Evolutionary conservation across 306 rosid genomes (phyloP).

Genomic region (Dryas octopetala): DNA sequence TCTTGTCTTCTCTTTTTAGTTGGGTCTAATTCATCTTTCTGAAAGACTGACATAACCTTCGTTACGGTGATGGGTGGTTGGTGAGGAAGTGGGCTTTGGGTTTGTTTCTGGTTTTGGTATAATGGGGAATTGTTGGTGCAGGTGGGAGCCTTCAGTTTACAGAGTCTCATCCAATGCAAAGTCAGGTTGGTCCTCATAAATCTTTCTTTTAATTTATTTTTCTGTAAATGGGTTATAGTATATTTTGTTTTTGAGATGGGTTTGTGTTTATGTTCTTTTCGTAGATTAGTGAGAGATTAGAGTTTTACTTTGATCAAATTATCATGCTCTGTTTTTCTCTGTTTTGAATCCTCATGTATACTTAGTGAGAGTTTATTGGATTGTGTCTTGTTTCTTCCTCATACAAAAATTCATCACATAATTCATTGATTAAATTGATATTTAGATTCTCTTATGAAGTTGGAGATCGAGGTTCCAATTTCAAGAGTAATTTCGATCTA

Average conservation of each 20-base stretch:
- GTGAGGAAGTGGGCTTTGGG: slow-evolving; percentile 32
- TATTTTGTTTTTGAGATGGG: not conserved
- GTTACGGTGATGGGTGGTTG: slow-evolving; percentile 43
- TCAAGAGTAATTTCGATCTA: not conserved
- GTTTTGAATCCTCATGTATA: not conserved
- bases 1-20: not conserved
- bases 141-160: slow-evolving; percentile 61
- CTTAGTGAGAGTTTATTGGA: too few species aligned
- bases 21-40: slow-evolving; percentile 27
- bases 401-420: not conserved
- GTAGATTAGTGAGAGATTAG: slow-evolving; percentile 4
- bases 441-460: not conserved
- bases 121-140: slow-evolving; percentile 92
- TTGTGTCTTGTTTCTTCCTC: not conserved
- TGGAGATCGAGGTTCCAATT: slow-evolving; percentile 3
- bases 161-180: slow-evolving; percentile 88
- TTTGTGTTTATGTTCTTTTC: not conserved
- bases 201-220: not conserved
- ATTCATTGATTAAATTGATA: not conserved
- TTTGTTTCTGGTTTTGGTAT: slow-evolving; percentile 29
- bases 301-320: not conserved
- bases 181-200: slow-evolving; percentile 56
- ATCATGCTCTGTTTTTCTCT: slow-evolving; percentile 13
- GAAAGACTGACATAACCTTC: slow-evolving; percentile 14
- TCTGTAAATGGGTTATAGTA: not conserved